These are phyloP conservation scores for Pilatotrama ljubarskyi DNA, from an alignment of 768 basidiomycete genomes.

Conservation along the genomic window DNA sequence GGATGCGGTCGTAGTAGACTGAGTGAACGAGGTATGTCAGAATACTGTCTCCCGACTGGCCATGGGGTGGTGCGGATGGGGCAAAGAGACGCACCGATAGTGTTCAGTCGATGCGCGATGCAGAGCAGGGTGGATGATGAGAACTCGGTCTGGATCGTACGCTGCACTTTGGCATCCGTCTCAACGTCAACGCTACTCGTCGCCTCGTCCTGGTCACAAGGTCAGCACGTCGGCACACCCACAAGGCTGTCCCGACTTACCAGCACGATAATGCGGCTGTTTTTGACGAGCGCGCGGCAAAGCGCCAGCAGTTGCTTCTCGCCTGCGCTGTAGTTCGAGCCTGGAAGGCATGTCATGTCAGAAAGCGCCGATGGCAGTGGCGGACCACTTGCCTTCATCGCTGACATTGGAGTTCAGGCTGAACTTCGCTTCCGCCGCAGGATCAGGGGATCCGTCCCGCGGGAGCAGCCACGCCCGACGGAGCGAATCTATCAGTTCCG, in stretches of 20 bases:
- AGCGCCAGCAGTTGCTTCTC: slow-evolving; percentile 86
- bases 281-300: slow-evolving; percentile 74
- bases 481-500: slow-evolving; percentile 55
- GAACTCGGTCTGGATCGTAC: slow-evolving; percentile 85
- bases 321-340: slow-evolving; percentile 60
- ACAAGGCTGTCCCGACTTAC: slow-evolving; percentile 37
- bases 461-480: slow-evolving; percentile 63
- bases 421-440: slow-evolving; percentile 63
- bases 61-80: no score
- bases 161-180: slow-evolving; percentile 88
- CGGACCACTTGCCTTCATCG: slow-evolving; percentile 51
- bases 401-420: slow-evolving; percentile 59
- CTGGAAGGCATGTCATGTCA: slow-evolving; percentile 29
- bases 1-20: slow-evolving; percentile 63
- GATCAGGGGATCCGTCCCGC: slow-evolving; percentile 43
- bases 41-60: no score
- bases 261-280: slow-evolving; percentile 72
- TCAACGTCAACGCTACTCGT: slow-evolving; percentile 85
- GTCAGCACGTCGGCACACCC: neutral
- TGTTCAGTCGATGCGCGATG: slow-evolving; percentile 76
- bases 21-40: slow-evolving; percentile 38
- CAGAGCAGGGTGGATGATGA: slow-evolving; percentile 63
- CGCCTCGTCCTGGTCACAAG: slow-evolving; percentile 57
- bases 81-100: slow-evolving; percentile 42
- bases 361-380: neutral